These are phyloP conservation scores for Juglanconis juglandina DNA, from an alignment of 2,329 filamentous ascomycete species.

Conservation along the genomic window DNA sequence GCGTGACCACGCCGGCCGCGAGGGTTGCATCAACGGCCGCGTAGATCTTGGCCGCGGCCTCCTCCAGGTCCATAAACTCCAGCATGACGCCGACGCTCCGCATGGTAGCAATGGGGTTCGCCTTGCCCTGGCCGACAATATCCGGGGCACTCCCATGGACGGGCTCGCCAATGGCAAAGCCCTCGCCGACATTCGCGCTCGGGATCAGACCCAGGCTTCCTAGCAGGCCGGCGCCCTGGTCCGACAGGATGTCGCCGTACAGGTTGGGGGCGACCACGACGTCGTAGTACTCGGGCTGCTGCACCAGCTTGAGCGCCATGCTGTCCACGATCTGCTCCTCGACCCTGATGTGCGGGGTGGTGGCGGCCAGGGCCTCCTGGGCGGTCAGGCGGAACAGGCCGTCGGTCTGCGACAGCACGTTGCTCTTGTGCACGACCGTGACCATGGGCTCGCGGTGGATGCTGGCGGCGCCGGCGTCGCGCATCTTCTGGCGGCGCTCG, in stretches of 20 bases:
- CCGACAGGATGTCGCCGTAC: conserved; percentile 94
- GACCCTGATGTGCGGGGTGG: conserved; percentile 56
- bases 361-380: conserved; percentile 65
- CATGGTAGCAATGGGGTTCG: conserved; percentile 94
- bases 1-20: conserved; percentile 77
- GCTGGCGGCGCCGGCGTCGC: conserved; percentile 55
- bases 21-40: conserved; percentile 87
- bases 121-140: conserved; percentile 87
- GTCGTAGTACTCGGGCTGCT: conserved; percentile 90
- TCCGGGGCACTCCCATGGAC: conserved; percentile 96
- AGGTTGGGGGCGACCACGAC: conserved; percentile 97
- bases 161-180: conserved; percentile 94
- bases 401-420: conserved; percentile 94
- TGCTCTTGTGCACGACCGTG: conserved; percentile 97
- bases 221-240: conserved; percentile 90
- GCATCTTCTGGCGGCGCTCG: conserved; percentile 76
- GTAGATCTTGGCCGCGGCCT: conserved; percentile 86
- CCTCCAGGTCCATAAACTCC: conserved; percentile 86
- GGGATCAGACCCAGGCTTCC: conserved; percentile 90
- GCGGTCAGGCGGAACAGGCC: conserved; percentile 86
- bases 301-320: conserved; percentile 99
- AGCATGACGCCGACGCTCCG: conserved; percentile 91
- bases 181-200: conserved; percentile 89
- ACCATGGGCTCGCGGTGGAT: conserved; percentile 72
- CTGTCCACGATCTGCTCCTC: conserved; percentile 99